Evolutionary conservation across 441 rosid genomes (phyloP).

Genomic region (Gossypium gossypioides): DNA sequence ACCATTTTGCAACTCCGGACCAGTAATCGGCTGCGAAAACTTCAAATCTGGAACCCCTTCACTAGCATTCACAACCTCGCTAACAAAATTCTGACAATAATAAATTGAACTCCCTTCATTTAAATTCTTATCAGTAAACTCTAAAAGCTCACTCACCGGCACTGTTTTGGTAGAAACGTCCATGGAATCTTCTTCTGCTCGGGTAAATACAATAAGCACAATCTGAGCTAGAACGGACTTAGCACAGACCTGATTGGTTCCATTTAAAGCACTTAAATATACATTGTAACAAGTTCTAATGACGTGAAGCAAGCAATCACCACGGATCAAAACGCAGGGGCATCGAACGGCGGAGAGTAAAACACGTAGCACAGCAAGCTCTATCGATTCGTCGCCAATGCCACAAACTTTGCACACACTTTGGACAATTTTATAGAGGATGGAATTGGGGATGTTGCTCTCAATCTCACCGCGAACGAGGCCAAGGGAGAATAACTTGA

Average conservation of each 20-base stretch:
- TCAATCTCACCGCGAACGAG: constrained; percentile 56
- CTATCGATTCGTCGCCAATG: constrained; percentile 65
- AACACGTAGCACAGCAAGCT: constrained; percentile 65
- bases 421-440: constrained; percentile 37
- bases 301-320: constrained; percentile 64
- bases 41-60: constrained; percentile 48
- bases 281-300: constrained; percentile 86
- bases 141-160: constrained; percentile 62
- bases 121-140: constrained; percentile 72
- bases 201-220: constrained; percentile 55
- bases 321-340: constrained; percentile 59
- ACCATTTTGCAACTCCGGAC: constrained; percentile 30
- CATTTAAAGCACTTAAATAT: constrained; percentile 69
- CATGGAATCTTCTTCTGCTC: constrained; percentile 69
- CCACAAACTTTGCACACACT: constrained; percentile 49
- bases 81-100: constrained; percentile 63
- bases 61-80: constrained; percentile 55
- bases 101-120: constrained; percentile 81
- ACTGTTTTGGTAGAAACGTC: constrained; percentile 43
- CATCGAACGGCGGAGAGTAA: constrained; percentile 72
- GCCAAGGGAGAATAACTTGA: constrained; percentile 62
- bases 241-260: constrained; percentile 96
- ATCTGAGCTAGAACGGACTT: constrained; percentile 89
- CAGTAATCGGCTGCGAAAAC: constrained; percentile 14
- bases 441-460: constrained; percentile 14